These are phyloP conservation scores for Tetrahymena elliotti DNA, from an alignment of 73 alveolate genomes.

Conservation along the genomic window DNA sequence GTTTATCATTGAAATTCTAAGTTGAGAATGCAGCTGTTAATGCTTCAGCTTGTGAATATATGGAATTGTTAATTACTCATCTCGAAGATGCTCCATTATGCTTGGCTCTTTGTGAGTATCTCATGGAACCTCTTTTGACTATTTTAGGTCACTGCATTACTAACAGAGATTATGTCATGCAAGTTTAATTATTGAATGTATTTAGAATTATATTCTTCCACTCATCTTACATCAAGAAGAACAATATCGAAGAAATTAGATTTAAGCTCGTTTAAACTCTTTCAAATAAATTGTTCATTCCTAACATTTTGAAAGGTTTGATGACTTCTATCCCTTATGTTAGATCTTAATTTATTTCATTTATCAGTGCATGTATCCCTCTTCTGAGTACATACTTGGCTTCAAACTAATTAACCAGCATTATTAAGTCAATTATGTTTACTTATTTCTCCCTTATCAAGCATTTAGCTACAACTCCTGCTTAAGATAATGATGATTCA, in stretches of 20 bases:
- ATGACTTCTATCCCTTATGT: slow-evolving; percentile 29
- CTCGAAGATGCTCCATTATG: slow-evolving; percentile 30
- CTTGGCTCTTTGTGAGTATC: slow-evolving; percentile 18
- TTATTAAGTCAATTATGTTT: slow-evolving; percentile 4
- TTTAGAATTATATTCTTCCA: slow-evolving; percentile 25
- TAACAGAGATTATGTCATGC: slow-evolving; percentile 32
- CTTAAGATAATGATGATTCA: neutral
- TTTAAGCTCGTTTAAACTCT: slow-evolving; percentile 26
- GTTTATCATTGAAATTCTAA: slow-evolving; percentile 32
- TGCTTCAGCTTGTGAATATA: slow-evolving; percentile 47
- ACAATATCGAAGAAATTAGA: slow-evolving; percentile 1
- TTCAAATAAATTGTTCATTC: slow-evolving; percentile 22
- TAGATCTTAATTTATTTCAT: slow-evolving; percentile 22
- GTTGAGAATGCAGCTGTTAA: slow-evolving; percentile 41
- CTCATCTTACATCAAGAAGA: slow-evolving; percentile 10
- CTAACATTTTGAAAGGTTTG: slow-evolving; percentile 32
- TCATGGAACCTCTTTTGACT: slow-evolving; percentile 26
- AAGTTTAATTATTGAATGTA: slow-evolving; percentile 24
- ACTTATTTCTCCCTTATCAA: slow-evolving; percentile 24
- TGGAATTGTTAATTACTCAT: slow-evolving; percentile 26
- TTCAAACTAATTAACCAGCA: slow-evolving; percentile 4
- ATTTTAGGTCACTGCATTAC: slow-evolving; percentile 28
- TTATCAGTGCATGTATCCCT: slow-evolving; percentile 40
- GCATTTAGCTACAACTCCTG: slow-evolving; percentile 17
- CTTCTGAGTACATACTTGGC: slow-evolving; percentile 20